phyloP scores from a whole-genome alignment of 768 basidiomycete species.

The Kwoniella sp. region DNA sequence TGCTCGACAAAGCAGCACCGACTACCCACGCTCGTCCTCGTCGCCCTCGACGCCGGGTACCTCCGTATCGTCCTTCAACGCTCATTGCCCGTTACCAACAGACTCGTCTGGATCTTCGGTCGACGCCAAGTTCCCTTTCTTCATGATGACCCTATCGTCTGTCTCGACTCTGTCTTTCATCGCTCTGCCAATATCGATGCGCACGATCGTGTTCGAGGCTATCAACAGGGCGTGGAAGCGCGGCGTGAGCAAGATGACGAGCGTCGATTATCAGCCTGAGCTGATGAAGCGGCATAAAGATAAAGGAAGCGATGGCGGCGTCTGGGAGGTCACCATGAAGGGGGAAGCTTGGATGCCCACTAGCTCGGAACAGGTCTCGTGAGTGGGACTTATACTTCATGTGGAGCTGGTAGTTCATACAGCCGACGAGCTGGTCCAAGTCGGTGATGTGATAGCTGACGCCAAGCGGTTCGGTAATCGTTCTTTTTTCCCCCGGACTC shows the following conservation, averaged over 20 bases:
- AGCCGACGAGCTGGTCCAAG: no score
- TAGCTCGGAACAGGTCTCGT: slow-evolving; percentile 44
- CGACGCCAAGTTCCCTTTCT: slow-evolving; percentile 39
- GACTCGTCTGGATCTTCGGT: neutral
- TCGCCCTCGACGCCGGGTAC: slow-evolving; percentile 39
- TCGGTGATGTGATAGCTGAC: no score
- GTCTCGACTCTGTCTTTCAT: slow-evolving; percentile 46
- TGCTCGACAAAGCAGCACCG: neutral
- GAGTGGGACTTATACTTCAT: slow-evolving; percentile 20
- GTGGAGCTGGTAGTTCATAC: no score
- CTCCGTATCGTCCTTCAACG: slow-evolving; percentile 39
- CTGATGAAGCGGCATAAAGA: slow-evolving; percentile 44
- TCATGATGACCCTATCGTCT: slow-evolving; percentile 41
- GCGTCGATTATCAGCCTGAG: slow-evolving; percentile 46
- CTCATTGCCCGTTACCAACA: slow-evolving; percentile 42
- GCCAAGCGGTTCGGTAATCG: no score
- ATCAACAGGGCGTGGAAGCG: slow-evolving; percentile 38
- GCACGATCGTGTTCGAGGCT: slow-evolving; percentile 37
- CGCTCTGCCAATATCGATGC: slow-evolving; percentile 40
- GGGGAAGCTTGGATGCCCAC: slow-evolving; percentile 44
- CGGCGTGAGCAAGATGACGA: slow-evolving; percentile 32
- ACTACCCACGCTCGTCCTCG: slow-evolving; percentile 18
- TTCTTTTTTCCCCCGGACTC: no score
- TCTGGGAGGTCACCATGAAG: slow-evolving; percentile 47
- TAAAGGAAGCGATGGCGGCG: slow-evolving; percentile 46